Conservation (phyloP, 306 rosid species). For the Castanea crenata region DNA sequence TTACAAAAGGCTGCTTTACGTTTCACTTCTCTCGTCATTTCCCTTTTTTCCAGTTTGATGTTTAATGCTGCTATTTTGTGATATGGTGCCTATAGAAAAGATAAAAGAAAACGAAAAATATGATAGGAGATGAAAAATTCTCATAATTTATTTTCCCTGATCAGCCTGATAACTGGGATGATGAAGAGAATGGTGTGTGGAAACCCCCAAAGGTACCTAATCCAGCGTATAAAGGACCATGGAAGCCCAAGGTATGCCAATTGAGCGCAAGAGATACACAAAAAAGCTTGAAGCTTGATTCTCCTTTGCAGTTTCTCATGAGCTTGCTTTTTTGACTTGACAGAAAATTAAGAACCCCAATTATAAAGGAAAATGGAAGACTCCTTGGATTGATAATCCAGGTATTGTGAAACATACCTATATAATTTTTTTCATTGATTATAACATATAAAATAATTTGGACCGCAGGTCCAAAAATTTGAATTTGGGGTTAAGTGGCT, state of each 20-base stretch:
- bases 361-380: conserved; percentile 65
- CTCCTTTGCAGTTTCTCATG: conserved; percentile 15
- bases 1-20: not conserved
- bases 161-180: conserved; percentile 92
- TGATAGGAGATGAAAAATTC: not conserved
- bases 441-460: not conserved
- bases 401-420: conserved; percentile 27
- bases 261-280: conserved; percentile 21
- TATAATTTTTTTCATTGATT: conserved; percentile 16
- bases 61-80: conserved; percentile 5
- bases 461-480: not conserved
- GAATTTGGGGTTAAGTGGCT: conserved; percentile 9
- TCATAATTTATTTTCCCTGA: conserved; percentile 8
- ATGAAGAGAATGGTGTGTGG: conserved; percentile 88
- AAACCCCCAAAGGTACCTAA: conserved; percentile 88
- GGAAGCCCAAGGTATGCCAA: conserved; percentile 77
- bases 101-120: not conserved
- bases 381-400: conserved; percentile 59
- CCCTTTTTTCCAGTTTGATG: conserved; percentile 15
- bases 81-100: conserved; percentile 7
- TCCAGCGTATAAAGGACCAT: conserved; percentile 93
- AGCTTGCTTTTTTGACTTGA: conserved; percentile 19
- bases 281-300: conserved; percentile 1
- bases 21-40: not conserved
- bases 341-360: conserved; percentile 51